These are phyloP conservation scores for Penicillium expansum DNA, from an alignment of 2,329 filamentous ascomycete species.

Conservation along the genomic window DNA sequence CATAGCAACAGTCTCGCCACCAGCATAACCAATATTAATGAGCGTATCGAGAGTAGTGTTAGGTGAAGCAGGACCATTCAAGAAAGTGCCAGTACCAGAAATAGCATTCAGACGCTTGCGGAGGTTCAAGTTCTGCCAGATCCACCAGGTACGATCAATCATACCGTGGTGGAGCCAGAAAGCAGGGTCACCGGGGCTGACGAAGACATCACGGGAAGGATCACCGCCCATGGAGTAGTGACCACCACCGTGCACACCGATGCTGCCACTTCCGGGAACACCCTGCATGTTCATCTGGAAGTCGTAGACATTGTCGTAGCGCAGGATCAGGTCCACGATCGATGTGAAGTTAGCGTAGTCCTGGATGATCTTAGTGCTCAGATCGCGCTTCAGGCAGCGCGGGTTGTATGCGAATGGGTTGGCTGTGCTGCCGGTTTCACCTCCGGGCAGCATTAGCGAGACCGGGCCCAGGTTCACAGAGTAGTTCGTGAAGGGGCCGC, in stretches of 20 bases:
- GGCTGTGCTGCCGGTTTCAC: neutral
- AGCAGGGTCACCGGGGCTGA: slow-evolving; percentile 47
- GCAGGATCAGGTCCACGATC: slow-evolving; percentile 22
- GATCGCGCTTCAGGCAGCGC: slow-evolving; percentile 30
- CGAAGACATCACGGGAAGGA: slow-evolving; percentile 47
- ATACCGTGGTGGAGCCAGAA: slow-evolving; percentile 51
- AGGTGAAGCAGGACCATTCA: slow-evolving; percentile 43
- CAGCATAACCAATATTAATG: slow-evolving; percentile 41
- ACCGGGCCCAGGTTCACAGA: slow-evolving; percentile 30
- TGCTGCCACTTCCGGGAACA: slow-evolving; percentile 29
- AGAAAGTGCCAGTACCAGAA: slow-evolving; percentile 46
- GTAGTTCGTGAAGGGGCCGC: slow-evolving; percentile 38
- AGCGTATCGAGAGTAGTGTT: slow-evolving; percentile 48
- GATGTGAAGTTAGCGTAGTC: slow-evolving; percentile 24
- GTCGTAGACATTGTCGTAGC: slow-evolving; percentile 26
- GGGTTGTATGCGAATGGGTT: slow-evolving; percentile 31
- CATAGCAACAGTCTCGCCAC: slow-evolving; percentile 35
- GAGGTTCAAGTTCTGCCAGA: slow-evolving; percentile 50
- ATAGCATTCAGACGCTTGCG: slow-evolving; percentile 38
- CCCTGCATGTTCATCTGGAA: slow-evolving; percentile 43
- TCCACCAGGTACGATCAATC: slow-evolving; percentile 51
- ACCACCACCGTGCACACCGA: slow-evolving; percentile 48
- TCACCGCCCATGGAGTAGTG: slow-evolving; percentile 50
- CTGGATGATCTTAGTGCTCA: slow-evolving; percentile 22
- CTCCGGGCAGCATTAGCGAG: slow-evolving; percentile 13